These are phyloP conservation scores for Mesembryanthemum crystallinum DNA, from an alignment of 148 eudicot genomes.

Conservation along the genomic window DNA sequence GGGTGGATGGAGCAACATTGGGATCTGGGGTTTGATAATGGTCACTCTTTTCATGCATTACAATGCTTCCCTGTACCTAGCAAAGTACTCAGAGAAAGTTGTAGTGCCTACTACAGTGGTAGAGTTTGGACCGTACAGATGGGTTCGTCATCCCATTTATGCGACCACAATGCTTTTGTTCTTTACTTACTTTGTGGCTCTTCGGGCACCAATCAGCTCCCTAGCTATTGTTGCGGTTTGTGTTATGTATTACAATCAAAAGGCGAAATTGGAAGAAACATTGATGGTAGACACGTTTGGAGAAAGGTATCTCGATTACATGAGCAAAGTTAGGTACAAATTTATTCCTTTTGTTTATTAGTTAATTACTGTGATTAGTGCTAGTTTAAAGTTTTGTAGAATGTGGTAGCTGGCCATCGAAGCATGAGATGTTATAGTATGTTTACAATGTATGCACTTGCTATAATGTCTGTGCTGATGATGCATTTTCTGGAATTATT, in stretches of 20 bases:
- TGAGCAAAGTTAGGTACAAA: constrained; percentile 67
- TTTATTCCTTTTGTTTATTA: constrained; percentile 85
- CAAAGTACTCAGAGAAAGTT: constrained; percentile 79
- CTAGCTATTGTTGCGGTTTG: constrained; percentile 58
- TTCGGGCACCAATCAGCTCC: constrained; percentile 72
- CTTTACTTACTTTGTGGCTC: constrained; percentile 57
- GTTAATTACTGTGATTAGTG: constrained; percentile 19
- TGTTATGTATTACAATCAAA: constrained; percentile 62
- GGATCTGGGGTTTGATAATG: constrained; percentile 65
- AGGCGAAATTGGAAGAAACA: constrained; percentile 74
- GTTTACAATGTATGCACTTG: constrained; percentile 14
- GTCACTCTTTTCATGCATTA: constrained; percentile 66
- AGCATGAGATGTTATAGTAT: background rate
- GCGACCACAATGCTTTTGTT: constrained; percentile 83
- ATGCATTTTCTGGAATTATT: constrained; percentile 4
- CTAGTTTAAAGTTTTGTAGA: constrained; percentile 23
- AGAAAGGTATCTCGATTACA: constrained; percentile 56
- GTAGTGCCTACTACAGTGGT: constrained; percentile 82
- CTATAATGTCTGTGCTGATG: constrained; percentile 11
- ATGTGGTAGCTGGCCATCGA: constrained; percentile 12
- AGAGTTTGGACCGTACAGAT: constrained; percentile 77
- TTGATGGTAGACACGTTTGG: constrained; percentile 68
- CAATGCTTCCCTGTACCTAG: constrained; percentile 63
- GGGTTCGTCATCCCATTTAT: constrained; percentile 90
- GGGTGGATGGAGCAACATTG: constrained; percentile 78